Evolutionary conservation across 176 grass and related monocot species (phyloP), one percentile per base, ranked within the genome.

Genomic region (Aegilops sharonensis): DNA sequence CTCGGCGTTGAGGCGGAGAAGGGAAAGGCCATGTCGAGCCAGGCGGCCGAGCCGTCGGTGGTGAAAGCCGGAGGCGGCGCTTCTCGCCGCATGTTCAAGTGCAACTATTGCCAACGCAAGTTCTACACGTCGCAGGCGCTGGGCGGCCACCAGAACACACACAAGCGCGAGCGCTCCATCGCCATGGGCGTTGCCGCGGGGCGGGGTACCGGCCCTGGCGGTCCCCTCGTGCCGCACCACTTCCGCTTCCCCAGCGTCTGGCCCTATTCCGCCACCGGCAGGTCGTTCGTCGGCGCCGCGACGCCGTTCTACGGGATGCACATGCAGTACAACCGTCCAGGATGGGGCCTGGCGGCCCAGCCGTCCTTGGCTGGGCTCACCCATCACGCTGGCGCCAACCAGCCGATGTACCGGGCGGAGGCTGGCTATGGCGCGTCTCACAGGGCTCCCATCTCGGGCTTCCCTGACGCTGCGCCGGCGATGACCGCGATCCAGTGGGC

Each of bases 101-200:
- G 95, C 85, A 95, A 92, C 89, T 98, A 93, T 62, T 98, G 95
- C 72, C 88, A 87, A 11, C 85, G 93, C 27, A 93, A 98, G 80
- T 98, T 98, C 93, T 92, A 85, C 89, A 98, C 88, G 62, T 98
- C 95, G 34, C 95, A 98, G 77, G 95, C 95, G 74, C 95, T 98
- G 65, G 95, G 95, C 11, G 95, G 95, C 24, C 95, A 98, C 91
- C 95, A 98, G 85, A 98, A 98, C 88, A 93, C 95, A 24, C 95
- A 98, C 89, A 98, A 94, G 88, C 93, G 88, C 50, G 93, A 98
- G 83, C 91, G 95, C 11, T 91, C 87, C 48, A 43, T 98, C 39
- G 80, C 87, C 47, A 95, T 89, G 87, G 80, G 89, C 80, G 84
- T 85, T 13, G 86, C 89, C 24, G 86, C 78, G 0, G 79, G 83